A percentile compares a stretch with the other conserved stretches of the same genome.
Conservation (phyloP, 805 yeast species). For the Kodamaea leandrae region DNA sequence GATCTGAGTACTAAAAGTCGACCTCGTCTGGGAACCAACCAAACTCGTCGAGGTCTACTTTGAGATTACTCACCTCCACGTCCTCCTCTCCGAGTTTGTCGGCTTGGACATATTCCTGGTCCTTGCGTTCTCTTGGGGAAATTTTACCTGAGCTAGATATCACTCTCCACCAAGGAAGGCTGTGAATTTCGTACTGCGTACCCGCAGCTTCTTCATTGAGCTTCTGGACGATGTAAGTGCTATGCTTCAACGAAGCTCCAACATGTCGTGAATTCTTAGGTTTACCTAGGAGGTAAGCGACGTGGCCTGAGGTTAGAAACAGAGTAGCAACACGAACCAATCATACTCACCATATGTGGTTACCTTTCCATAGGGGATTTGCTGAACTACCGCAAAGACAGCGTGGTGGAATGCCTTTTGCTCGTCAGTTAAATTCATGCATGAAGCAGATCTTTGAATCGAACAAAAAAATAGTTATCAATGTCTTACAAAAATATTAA, state of each 20-base stretch:
- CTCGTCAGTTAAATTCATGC: slow-evolving; percentile 36
- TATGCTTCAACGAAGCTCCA: slow-evolving; percentile 64
- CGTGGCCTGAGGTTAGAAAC: slow-evolving; percentile 45
- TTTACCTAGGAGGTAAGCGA: slow-evolving; percentile 58
- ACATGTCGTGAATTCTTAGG: slow-evolving; percentile 75
- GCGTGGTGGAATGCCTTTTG: slow-evolving; percentile 57
- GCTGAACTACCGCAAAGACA: slow-evolving; percentile 52
- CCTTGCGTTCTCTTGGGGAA: slow-evolving; percentile 46
- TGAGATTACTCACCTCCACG: slow-evolving; percentile 30
- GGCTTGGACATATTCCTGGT: slow-evolving; percentile 48
- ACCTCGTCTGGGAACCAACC: slow-evolving; percentile 73
- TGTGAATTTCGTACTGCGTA: slow-evolving; percentile 15
- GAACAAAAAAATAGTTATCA: slow-evolving; percentile 1
- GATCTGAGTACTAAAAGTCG: too few species aligned
- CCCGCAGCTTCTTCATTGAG: slow-evolving; percentile 22
- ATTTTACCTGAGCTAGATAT: slow-evolving; percentile 62
- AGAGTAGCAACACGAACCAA: not conserved
- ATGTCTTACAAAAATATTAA: not conserved
- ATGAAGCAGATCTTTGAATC: not conserved
- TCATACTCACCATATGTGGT: slow-evolving; percentile 58
- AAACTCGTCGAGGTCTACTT: slow-evolving; percentile 41
- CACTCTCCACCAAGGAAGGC: slow-evolving; percentile 83
- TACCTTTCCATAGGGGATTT: slow-evolving; percentile 61
- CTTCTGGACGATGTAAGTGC: slow-evolving; percentile 20
- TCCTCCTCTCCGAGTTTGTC: slow-evolving; percentile 47